phyloP scores from a whole-genome alignment of 2,329 filamentous ascomycete species.

The Talaromyces sp. region DNA sequence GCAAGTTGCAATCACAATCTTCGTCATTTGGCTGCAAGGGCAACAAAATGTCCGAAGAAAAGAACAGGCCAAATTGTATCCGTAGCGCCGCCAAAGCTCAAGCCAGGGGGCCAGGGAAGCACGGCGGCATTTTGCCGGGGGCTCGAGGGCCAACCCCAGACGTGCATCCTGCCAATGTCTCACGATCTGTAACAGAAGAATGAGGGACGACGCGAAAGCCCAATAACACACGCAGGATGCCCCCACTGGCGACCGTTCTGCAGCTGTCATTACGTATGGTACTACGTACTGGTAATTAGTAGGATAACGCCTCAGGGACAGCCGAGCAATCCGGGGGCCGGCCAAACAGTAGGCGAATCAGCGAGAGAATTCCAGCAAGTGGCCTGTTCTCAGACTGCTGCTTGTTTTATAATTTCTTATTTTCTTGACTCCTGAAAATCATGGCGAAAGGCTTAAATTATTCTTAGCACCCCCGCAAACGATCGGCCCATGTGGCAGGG shows the following conservation, averaged over 20 bases:
- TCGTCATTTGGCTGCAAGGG: background rate
- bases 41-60: background rate
- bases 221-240: background rate
- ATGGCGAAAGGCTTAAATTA: background rate
- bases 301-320: background rate
- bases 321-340: background rate
- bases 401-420: too few relatives aligned
- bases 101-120: background rate
- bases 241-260: background rate
- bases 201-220: background rate
- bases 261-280: background rate
- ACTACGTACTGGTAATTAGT: background rate
- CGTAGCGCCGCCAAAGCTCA: background rate
- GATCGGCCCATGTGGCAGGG: background rate
- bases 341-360: background rate
- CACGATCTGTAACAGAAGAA: background rate
- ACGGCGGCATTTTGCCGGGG: background rate
- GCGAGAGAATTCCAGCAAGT: background rate
- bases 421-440: background rate
- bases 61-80: background rate
- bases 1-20: background rate
- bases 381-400: background rate
- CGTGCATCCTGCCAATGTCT: background rate
- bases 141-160: background rate
- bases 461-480: background rate